phyloP scores from a whole-genome alignment of 1,139 yeast species.

The Saccharomyces hybrid region DNA sequence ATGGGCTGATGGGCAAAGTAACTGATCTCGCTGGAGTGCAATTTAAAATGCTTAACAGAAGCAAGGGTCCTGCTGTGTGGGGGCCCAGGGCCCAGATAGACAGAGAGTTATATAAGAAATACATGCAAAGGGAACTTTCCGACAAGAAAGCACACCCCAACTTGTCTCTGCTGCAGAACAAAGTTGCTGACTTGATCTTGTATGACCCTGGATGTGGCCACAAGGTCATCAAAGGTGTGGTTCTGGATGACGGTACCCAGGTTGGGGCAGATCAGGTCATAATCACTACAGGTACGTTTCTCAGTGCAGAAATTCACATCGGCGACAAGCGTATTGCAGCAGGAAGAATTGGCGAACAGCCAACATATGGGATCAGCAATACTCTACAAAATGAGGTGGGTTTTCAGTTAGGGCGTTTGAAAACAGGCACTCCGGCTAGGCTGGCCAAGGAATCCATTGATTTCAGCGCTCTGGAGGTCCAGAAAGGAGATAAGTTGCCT shows the following conservation, averaged over 20 bases:
- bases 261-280: slow-evolving; percentile 62
- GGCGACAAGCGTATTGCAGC: slow-evolving; percentile 77
- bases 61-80: slow-evolving; percentile 97
- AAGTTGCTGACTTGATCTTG: slow-evolving; percentile 68
- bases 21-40: slow-evolving; percentile 93
- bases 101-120: slow-evolving; percentile 63
- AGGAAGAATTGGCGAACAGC: slow-evolving; percentile 89
- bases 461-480: slow-evolving; percentile 50
- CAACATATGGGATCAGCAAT: slow-evolving; percentile 80
- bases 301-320: slow-evolving; percentile 90
- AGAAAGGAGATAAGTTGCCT: slow-evolving; percentile 73
- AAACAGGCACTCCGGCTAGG: slow-evolving; percentile 97
- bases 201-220: slow-evolving; percentile 35
- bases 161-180: slow-evolving; percentile 50
- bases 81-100: slow-evolving; percentile 98
- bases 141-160: slow-evolving; percentile 43
- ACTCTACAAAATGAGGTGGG: slow-evolving; percentile 65
- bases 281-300: slow-evolving; percentile 91
- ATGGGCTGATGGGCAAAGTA: slow-evolving; percentile 78
- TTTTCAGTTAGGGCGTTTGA: slow-evolving; percentile 78
- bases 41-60: slow-evolving; percentile 75
- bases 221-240: slow-evolving; percentile 57
- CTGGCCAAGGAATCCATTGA: slow-evolving; percentile 65
- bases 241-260: slow-evolving; percentile 59
- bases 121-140: slow-evolving; percentile 67